phyloP scores from a whole-genome alignment of 805 yeast species.

The Diddensiella caesifluorescens region DNA sequence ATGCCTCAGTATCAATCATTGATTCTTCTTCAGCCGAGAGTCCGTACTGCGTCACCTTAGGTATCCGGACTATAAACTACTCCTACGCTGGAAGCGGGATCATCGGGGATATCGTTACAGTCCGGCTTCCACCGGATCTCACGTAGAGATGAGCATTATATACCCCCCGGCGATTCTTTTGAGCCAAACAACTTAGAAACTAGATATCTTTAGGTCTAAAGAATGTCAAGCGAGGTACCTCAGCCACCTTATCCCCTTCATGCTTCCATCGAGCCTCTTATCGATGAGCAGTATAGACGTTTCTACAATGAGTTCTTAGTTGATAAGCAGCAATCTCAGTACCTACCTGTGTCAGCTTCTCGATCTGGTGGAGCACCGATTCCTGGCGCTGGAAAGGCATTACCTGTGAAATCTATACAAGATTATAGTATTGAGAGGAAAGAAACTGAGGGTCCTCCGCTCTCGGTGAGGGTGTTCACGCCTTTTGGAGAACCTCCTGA shows the following conservation, averaged over 20 bases:
- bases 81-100: no score
- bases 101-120: no score
- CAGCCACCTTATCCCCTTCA: slow-evolving; percentile 31
- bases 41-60: no score
- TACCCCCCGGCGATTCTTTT: no score
- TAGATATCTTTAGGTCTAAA: slow-evolving; percentile 6
- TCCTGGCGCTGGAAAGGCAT: slow-evolving; percentile 14
- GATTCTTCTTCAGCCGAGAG: no score
- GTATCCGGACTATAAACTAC: no score
- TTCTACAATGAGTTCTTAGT: slow-evolving; percentile 34
- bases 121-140: no score
- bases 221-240: slow-evolving; percentile 11
- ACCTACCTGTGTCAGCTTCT: slow-evolving; percentile 14
- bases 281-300: slow-evolving; percentile 38
- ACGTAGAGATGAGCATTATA: no score
- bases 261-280: slow-evolving; percentile 27
- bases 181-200: no score
- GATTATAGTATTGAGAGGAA: slow-evolving; percentile 22
- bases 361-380: slow-evolving; percentile 12
- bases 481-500: slow-evolving; percentile 36
- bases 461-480: slow-evolving; percentile 34
- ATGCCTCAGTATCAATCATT: no score
- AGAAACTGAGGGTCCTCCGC: slow-evolving; percentile 24
- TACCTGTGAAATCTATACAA: slow-evolving; percentile 6
- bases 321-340: slow-evolving; percentile 13